Evolutionary conservation across 2,329 filamentous ascomycete genomes (phyloP).

Genomic region (Teratosphaeria destructans): DNA sequence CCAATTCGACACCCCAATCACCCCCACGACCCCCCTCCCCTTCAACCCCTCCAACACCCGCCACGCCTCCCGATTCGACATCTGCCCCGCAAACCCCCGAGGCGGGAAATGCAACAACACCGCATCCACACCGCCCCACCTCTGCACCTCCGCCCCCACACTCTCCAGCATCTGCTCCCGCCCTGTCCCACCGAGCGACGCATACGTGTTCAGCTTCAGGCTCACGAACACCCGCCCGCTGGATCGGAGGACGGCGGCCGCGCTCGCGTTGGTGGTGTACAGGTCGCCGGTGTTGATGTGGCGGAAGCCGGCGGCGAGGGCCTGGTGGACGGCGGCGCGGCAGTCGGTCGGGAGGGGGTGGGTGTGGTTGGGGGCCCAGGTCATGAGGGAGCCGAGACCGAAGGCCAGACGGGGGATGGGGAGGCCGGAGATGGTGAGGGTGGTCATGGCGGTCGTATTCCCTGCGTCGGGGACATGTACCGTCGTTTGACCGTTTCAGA

Average conservation of each 20-base stretch:
- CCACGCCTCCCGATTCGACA: not conserved
- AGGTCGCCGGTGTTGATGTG: not conserved
- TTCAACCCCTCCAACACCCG: not conserved
- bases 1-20: not conserved
- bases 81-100: not conserved
- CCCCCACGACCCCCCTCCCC: not conserved
- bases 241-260: not conserved
- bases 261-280: not conserved
- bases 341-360: not conserved
- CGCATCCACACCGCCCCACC: not conserved
- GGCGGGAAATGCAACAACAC: not conserved
- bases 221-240: not conserved
- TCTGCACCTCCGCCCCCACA: not conserved
- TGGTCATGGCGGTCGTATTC: not conserved
- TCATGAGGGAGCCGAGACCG: not conserved
- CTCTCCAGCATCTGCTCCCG: not conserved
- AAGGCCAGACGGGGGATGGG: not conserved
- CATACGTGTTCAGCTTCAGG: not conserved
- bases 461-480: not conserved
- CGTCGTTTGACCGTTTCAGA: too few species aligned
- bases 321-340: not conserved
- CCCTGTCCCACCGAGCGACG: not conserved
- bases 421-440: not conserved
- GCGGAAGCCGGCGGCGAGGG: not conserved
- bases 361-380: not conserved